Base-by-base conservation (phyloP, 352 stramenopile genomes). In the Peronospora destructor region DNA sequence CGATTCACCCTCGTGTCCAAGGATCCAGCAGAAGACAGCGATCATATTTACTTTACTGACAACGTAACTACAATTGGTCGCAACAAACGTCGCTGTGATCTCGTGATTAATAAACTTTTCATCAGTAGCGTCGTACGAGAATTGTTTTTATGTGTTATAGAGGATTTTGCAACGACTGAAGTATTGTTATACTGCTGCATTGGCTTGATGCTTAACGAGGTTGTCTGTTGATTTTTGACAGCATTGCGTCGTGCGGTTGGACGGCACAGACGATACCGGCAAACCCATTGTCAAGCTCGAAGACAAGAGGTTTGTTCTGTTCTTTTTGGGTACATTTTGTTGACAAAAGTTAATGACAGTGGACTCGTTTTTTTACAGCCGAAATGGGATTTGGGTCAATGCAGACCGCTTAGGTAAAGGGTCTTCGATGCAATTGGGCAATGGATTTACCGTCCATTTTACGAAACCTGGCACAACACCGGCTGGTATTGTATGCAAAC, bases 361-460 rank as follows among this genome's bases (percentile, higher is more conserved):
- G 23, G 23, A 1, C 3, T 26, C 23, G 5, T 26, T 23, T 19
- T 17, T 13, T 39, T 50, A 14, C 53, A 87, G 74, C 44, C 76
- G 71, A 43, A 87, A 87, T 40, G 73, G 73, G 38, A 73, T 90
- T 21, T 90, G 68, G 46, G 66, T 88, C 39, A 88, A 90, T 56
- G 73, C 72, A 25, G 66, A 73, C 47, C 62, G 47, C 21, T 45
- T 88, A 9, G 74, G 75, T 35, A 79, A 75, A 53, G 54, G 49
- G 4, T 57, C 64, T 5, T 64, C 52, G 13, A 53, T 52, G 13
- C 25, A 36, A 17, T 35, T 91, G 12, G 37, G 49, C 29, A 54
- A 59, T 1, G 79, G 77, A 19, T 61, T 56, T 53, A 88, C 75
- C 1, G 49, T 91, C 19, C 79, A 91, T 48, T 87, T 91, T 28